phyloP scores from a whole-genome alignment of 306 rosid species.

The Lotus japonicus region DNA sequence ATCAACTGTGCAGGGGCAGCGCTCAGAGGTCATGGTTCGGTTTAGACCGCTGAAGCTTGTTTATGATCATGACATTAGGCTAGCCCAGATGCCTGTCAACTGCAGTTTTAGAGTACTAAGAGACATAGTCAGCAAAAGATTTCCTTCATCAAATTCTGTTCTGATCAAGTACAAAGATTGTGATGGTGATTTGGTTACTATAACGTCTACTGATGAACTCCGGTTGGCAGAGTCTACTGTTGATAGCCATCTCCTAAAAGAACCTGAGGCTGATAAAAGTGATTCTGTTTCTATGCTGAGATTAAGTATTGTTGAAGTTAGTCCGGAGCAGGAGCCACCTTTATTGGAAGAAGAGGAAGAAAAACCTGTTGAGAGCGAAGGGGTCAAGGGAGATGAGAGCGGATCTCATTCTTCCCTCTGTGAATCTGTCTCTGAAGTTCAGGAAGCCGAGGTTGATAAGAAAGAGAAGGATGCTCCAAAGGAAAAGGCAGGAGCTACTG shows the following conservation, averaged over 20 bases:
- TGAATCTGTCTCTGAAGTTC: constrained; percentile 57
- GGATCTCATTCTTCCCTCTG: constrained; percentile 61
- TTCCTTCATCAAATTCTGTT: constrained; percentile 81
- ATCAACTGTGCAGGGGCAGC: constrained; percentile 24
- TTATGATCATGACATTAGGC: constrained; percentile 92
- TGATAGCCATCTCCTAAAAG: constrained; percentile 48
- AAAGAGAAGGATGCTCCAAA: constrained; percentile 51
- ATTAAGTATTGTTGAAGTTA: constrained; percentile 84
- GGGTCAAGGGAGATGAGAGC: constrained; percentile 60
- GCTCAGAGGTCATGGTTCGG: constrained; percentile 29
- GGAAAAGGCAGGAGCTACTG: constrained; percentile 48
- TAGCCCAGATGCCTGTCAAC: constrained; percentile 67
- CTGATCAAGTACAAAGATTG: constrained; percentile 80
- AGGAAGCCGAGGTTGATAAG: constrained; percentile 47
- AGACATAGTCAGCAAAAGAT: constrained; percentile 70
- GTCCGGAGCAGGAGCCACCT: constrained; percentile 91
- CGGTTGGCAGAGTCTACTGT: constrained; percentile 75
- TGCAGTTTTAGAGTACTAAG: constrained; percentile 49
- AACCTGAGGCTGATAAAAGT: constrained; percentile 44
- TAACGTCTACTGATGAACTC: constrained; percentile 83
- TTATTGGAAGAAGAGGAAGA: constrained; percentile 90
- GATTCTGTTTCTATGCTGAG: constrained; percentile 68
- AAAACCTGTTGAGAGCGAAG: constrained; percentile 58
- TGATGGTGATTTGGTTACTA: constrained; percentile 94
- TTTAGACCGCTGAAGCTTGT: constrained; percentile 60